Conservation (phyloP, 176 grass and related monocot species). For the Aegilops tauschii region DNA sequence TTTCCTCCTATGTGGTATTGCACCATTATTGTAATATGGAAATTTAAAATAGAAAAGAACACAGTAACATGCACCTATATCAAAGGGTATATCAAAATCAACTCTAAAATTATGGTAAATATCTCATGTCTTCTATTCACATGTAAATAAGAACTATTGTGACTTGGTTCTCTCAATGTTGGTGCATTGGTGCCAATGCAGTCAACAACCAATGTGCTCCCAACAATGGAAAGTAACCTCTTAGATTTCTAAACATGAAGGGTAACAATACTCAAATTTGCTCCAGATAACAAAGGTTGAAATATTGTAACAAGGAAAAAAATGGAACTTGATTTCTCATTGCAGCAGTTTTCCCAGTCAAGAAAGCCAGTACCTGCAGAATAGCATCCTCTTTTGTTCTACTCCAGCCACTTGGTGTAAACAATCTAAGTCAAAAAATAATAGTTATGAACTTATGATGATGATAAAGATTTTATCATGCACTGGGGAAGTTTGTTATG, state of each 20-base stretch:
- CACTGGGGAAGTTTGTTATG: neutral
- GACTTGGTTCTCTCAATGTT: neutral
- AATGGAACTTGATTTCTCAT: constrained; percentile 20
- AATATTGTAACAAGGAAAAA: constrained; percentile 19
- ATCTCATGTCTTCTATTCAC: neutral
- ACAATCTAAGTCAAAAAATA: constrained; percentile 73
- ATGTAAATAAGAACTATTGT: neutral
- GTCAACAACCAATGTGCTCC: neutral
- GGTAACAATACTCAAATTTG: neutral
- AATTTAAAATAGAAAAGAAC: neutral
- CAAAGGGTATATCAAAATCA: neutral
- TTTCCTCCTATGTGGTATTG: constrained; percentile 16
- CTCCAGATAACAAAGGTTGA: constrained; percentile 5
- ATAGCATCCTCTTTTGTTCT: constrained; percentile 91
- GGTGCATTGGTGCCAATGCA: too few species aligned
- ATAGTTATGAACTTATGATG: constrained; percentile 12
- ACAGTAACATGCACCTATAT: constrained; percentile 9
- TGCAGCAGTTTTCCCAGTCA: constrained; percentile 31
- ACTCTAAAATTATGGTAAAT: neutral
- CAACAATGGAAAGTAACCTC: neutral
- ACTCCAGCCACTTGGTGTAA: constrained; percentile 89
- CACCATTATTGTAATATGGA: constrained; percentile 5
- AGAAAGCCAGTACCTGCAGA: constrained; percentile 59
- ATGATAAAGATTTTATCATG: neutral
- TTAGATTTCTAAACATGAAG: constrained; percentile 18